Evolutionary conservation across 495 filamentous ascomycete genomes (phyloP), one percentile per base, ranked within the genome.

Genomic region (Parachaetomium inaequale): DNA sequence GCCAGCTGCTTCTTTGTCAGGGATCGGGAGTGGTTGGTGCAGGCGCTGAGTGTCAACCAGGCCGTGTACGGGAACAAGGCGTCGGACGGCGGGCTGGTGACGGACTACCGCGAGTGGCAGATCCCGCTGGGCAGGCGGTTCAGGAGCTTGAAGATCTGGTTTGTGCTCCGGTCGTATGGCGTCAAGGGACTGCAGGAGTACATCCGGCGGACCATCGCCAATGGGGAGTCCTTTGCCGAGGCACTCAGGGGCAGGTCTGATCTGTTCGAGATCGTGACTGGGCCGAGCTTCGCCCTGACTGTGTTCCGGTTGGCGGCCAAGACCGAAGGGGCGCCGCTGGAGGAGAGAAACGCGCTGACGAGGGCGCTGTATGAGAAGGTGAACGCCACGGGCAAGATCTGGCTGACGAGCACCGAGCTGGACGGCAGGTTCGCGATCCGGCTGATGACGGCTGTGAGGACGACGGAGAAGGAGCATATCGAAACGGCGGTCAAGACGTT

Each of bases 31-130:
- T 86, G 91, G 69, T 81, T 98, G 28, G 89, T 87, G 25, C 82
- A 87, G 59, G 88, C 92, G 4, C 83, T 97, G 31, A 87, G 85
- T 68, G 88, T 97, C 72, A 90, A 88, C 54, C 73, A 76, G 58
- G 91, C 90, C 3, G 82, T 88, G 8, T 98, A 95, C 75, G 82
- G 84, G 61, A 96, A 96, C 74, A 73, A 83, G 2, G 91, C 88
- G 73, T 88, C 87, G 0, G 90, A 92, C 61, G 82, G 81, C 47
- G 93, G 93, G 1, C 81, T 92, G 7, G 94, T 98, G 3, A 96
- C 92, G 38, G 94, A 98, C 71, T 98, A 98, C 76, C 85, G 94
- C 26, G 95, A 98, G 81, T 98, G 94, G 94, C 92, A 95, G 74
- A 96, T 98, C 70, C 94, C 94, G 12, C 68, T 98, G 0, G 94